Conservation (phyloP, 371 early-diverging fungal species). For the Mortierella sp. region DNA sequence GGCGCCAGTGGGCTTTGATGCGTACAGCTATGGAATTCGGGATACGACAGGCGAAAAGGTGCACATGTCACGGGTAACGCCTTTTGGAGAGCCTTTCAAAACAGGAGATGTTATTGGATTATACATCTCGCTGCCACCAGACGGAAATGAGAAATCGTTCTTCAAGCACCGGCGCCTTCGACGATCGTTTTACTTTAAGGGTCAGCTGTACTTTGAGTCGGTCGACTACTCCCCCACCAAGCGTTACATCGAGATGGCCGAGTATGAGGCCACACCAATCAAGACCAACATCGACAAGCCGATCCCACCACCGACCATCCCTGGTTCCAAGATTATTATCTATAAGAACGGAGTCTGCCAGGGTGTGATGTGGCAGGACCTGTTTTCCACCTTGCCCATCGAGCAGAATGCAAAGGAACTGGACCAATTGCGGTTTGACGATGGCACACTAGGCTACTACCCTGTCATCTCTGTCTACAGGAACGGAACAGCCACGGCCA, state of each 20-base stretch:
- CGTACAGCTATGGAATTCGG: constrained; percentile 76
- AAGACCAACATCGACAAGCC: constrained; percentile 42
- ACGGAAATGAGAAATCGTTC: constrained; percentile 52
- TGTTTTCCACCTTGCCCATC: constrained; percentile 67
- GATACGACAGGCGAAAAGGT: constrained; percentile 77
- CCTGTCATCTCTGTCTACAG: constrained; percentile 77
- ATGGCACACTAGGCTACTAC: constrained; percentile 79
- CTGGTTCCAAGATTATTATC: constrained; percentile 69
- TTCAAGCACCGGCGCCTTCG: constrained; percentile 69
- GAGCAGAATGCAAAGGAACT: constrained; percentile 60
- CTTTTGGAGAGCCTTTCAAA: constrained; percentile 72
- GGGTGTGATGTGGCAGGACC: constrained; percentile 73
- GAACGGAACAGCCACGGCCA: constrained; percentile 75
- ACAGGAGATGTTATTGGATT: constrained; percentile 81
- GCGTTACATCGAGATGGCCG: constrained; percentile 65
- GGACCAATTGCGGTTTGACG: constrained; percentile 72
- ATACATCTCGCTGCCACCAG: constrained; percentile 71
- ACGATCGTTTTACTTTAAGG: constrained; percentile 73
- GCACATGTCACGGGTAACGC: constrained; percentile 68
- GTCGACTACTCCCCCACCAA: constrained; percentile 74
- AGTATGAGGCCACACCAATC: constrained; percentile 53
- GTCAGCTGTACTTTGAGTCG: constrained; percentile 76
- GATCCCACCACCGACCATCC: constrained; percentile 44
- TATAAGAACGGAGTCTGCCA: constrained; percentile 79
- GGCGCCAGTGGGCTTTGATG: constrained; percentile 81